phyloP scores from a whole-genome alignment of 2,329 filamentous ascomycete species.

The Fusarium denticulatum region DNA sequence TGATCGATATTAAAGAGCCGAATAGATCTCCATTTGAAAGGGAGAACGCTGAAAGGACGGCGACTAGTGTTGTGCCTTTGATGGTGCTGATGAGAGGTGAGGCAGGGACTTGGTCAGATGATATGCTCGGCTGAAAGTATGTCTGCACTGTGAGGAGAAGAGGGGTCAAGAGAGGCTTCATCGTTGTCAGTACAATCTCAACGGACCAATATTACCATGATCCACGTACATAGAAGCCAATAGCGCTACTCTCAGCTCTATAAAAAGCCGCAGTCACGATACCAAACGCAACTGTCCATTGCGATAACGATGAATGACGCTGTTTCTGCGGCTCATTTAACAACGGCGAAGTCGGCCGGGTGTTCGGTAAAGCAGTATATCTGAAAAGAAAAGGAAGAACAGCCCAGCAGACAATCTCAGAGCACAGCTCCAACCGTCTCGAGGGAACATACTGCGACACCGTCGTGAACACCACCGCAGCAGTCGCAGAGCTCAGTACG shows the following conservation, averaged over 20 bases:
- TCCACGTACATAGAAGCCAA: constrained; percentile 3
- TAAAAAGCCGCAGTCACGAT: constrained; percentile 20
- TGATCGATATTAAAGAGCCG: constrained; percentile 34
- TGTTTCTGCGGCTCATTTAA: neutral
- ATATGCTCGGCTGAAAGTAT: neutral
- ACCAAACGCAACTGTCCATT: constrained; percentile 22
- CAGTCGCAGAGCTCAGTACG: constrained; percentile 1
- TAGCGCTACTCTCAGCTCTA: constrained; percentile 18
- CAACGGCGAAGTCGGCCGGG: accelerated
- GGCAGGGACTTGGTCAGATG: neutral
- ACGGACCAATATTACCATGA: accelerated
- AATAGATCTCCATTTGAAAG: constrained; percentile 45
- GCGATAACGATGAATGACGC: neutral
- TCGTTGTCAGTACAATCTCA: neutral
- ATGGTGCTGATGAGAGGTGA: neutral
- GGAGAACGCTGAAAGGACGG: constrained; percentile 13
- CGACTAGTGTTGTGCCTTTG: neutral
- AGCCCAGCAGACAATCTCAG: constrained; percentile 49
- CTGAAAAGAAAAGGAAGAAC: constrained; percentile 41
- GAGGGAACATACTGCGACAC: constrained; percentile 34
- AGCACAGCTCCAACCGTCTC: constrained; percentile 42
- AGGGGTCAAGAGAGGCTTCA: constrained; percentile 40
- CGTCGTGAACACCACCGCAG: constrained; percentile 41
- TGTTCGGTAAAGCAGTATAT: neutral
- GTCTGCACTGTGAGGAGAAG: constrained; percentile 31